Evolutionary conservation across 78 protist species (phyloP).

Genomic region (Dictyostelium citrinum): DNA sequence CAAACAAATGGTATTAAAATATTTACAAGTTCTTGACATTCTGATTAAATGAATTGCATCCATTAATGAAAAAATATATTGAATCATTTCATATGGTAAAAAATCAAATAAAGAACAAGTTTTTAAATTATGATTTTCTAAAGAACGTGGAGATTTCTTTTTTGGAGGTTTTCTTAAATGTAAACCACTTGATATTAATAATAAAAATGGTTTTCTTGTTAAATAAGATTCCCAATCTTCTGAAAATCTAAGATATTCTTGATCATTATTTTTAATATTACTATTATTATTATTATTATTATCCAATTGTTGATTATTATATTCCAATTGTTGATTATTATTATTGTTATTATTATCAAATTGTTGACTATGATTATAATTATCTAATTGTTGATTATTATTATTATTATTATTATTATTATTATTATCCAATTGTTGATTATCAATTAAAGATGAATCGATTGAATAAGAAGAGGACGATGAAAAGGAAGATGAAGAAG

Average conservation of each 20-base stretch:
- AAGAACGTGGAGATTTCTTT: background rate
- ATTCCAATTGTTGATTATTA: too few relatives aligned
- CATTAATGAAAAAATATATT: conserved; percentile 8
- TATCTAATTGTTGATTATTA: too few relatives aligned
- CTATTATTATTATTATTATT: too few relatives aligned
- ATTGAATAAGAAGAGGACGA: background rate
- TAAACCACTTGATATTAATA: conserved; percentile 2
- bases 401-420: too few relatives aligned
- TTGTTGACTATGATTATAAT: too few relatives aligned
- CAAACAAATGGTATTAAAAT: background rate
- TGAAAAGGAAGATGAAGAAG: background rate
- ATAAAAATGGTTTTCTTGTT: conserved; percentile 25
- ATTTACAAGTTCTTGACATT: conserved; percentile 39
- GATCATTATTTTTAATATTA: background rate
- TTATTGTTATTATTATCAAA: too few relatives aligned
- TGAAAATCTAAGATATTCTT: background rate
- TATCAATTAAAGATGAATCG: background rate
- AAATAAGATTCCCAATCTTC: conserved; percentile 28
- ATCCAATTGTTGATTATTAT: too few relatives aligned
- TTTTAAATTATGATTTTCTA: background rate
- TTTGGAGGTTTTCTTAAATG: background rate
- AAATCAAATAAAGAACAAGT: conserved; percentile 19
- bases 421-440: background rate
- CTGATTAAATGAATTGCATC: background rate
- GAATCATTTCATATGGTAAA: conserved; percentile 27